Evolutionary conservation across 805 yeast species (phyloP), one percentile per base, ranked within the genome.

Genomic region (Hyphopichia homilentoma): DNA sequence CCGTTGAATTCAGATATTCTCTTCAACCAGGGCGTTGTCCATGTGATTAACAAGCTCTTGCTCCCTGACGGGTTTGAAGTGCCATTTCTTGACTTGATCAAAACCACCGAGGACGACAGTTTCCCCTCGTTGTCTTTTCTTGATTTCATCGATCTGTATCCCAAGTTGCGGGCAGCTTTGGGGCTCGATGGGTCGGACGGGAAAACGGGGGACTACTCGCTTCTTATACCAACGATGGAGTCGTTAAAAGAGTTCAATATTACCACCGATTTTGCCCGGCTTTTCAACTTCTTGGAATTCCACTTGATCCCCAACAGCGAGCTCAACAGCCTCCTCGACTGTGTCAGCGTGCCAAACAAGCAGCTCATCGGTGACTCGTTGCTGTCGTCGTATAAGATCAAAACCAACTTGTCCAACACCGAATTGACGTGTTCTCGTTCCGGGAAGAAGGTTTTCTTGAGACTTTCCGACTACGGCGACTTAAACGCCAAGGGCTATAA

Each of bases 21-120:
- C 9, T 89, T 84, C 52, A 78, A 75, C 41, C 82, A 84, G 52
- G 97, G 97, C 1, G 95, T 89, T 0, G 75, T 84, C 1, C 96
- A 86, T 51, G 78, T 89, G 1, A 61, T 84, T 8, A 61, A 70
- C 22, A 54, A 68, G 4, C 63, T 84, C 1, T 41, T 75, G 3
- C 58, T 84, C 11, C 95, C 96, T 0, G 52, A 59, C 0, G 54
- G 61, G 16, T 53, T 89, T 19, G 52, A 65, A 5, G 71, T 89
- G 3, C 48, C 79, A 0, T 54, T 81, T 7, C 29, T 38, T 3
- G 81, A 86, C 34, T 64, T 89, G 32, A 59, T 87, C 6, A 42
- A 44, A 16, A 67, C 84, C 0, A 75, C 82, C 2, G 73, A 70
- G 14, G 68, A 79, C 20, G 40, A 50, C 0, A 36, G 35, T 15